Conservation (phyloP, 2,329 filamentous ascomycete genomes). For the Sphaerostilbella broomeana region DNA sequence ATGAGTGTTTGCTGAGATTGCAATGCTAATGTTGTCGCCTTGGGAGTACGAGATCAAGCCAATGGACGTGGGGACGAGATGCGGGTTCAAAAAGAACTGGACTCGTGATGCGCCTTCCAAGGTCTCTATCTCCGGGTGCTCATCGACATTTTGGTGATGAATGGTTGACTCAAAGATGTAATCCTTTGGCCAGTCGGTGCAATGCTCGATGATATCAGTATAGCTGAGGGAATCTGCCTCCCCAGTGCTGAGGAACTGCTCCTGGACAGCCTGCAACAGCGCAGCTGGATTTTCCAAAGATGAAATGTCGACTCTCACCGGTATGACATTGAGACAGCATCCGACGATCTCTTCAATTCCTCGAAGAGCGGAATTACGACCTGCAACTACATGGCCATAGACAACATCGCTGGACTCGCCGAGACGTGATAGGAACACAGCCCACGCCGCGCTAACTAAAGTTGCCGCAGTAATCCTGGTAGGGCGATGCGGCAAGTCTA, state of each 20-base stretch:
- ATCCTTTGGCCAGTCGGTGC: slow-evolving; percentile 15
- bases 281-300: no score
- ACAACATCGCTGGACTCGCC: slow-evolving; percentile 31
- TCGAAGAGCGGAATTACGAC: slow-evolving; percentile 30
- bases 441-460: slow-evolving; percentile 36
- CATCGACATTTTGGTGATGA: slow-evolving; percentile 20
- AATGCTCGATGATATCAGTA: slow-evolving; percentile 16
- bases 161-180: slow-evolving; percentile 13
- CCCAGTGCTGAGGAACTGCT: no score
- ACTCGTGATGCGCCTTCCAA: no score
- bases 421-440: slow-evolving; percentile 30
- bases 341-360: slow-evolving; percentile 31
- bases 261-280: no score
- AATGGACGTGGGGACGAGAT: no score
- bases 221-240: no score
- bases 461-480: slow-evolving; percentile 23
- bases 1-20: no score
- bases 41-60: no score
- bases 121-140: slow-evolving; percentile 14
- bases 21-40: no score
- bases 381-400: slow-evolving; percentile 34
- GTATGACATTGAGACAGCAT: slow-evolving; percentile 35
- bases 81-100: no score
- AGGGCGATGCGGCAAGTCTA: slow-evolving; percentile 4
- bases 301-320: no score